Percentiles rank a stretch among this genome's conserved stretches.
Conservation (phyloP, 495 filamentous ascomycete genomes). For the Hypoxylon lenormandii region DNA sequence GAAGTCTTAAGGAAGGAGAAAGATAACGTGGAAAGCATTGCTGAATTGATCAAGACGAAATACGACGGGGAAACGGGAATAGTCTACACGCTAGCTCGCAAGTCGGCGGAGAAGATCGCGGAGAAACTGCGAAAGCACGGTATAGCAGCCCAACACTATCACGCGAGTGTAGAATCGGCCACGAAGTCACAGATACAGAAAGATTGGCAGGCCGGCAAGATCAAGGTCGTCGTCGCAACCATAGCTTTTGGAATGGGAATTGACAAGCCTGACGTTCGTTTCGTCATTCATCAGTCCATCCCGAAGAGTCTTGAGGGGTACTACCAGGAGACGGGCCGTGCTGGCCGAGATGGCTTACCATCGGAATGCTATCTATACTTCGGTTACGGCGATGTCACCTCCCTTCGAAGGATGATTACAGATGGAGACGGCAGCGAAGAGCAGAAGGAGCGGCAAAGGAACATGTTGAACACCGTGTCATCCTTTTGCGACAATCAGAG, state of each 20-base stretch:
- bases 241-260: slow-evolving; percentile 99
- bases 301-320: slow-evolving; percentile 98
- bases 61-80: slow-evolving; percentile 85
- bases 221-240: slow-evolving; percentile 95
- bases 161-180: slow-evolving; percentile 76
- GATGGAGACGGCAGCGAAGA: slow-evolving; percentile 76
- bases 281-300: slow-evolving; percentile 89
- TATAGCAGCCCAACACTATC: slow-evolving; percentile 85
- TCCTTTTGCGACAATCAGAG: slow-evolving; percentile 87
- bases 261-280: slow-evolving; percentile 94
- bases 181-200: slow-evolving; percentile 76
- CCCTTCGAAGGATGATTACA: slow-evolving; percentile 79
- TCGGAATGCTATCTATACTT: slow-evolving; percentile 94
- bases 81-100: slow-evolving; percentile 90
- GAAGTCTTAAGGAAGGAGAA: slow-evolving; percentile 72
- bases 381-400: slow-evolving; percentile 73
- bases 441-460: slow-evolving; percentile 82
- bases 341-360: slow-evolving; percentile 86
- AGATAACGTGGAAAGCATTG: slow-evolving; percentile 73
- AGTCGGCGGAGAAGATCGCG: slow-evolving; percentile 83
- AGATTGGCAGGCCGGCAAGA: slow-evolving; percentile 80
- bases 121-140: slow-evolving; percentile 68
- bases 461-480: slow-evolving; percentile 85
- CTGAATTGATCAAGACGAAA: slow-evolving; percentile 72
- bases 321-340: slow-evolving; percentile 96